Evolutionary conservation across 139 green algal genomes (phyloP).

Genomic region (Gonium pectorale): DNA sequence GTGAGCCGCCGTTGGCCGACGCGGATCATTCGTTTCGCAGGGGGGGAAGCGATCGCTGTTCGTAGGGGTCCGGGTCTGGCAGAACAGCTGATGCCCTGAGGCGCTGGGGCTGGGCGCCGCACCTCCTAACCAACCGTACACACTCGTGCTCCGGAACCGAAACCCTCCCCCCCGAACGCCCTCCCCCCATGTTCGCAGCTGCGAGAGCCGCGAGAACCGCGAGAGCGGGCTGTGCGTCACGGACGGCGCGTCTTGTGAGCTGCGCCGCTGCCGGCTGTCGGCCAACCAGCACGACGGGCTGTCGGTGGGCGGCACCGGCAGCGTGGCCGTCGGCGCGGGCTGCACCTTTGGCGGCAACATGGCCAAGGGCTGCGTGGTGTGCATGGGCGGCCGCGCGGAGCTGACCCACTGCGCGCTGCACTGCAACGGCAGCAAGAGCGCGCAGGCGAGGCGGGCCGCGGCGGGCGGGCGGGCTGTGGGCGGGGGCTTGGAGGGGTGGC

Average conservation of each 20-base stretch:
- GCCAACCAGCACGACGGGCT: slow-evolving; percentile 40
- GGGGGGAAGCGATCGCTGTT: too few relatives aligned
- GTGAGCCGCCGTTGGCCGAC: too few relatives aligned
- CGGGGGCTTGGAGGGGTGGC: too few relatives aligned
- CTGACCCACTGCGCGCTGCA: slow-evolving; percentile 4
- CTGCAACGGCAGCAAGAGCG: slow-evolving; percentile 28
- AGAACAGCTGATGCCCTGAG: too few relatives aligned
- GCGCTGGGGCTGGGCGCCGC: too few relatives aligned
- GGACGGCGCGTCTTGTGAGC: background rate
- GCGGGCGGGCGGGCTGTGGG: too few relatives aligned
- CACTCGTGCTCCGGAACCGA: too few relatives aligned
- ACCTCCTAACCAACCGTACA: too few relatives aligned
- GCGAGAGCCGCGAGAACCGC: slow-evolving; percentile 24
- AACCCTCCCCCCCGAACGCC: background rate
- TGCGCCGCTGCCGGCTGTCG: background rate
- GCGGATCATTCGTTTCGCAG: too few relatives aligned
- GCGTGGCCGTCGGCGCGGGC: background rate
- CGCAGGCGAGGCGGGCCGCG: slow-evolving; percentile 22
- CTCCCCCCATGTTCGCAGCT: background rate
- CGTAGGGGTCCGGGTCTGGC: too few relatives aligned
- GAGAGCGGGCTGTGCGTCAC: slow-evolving; percentile 36
- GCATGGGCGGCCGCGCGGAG: slow-evolving; percentile 2
- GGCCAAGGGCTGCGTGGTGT: slow-evolving; percentile 38
- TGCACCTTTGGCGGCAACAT: slow-evolving; percentile 15
- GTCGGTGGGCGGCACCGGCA: slow-evolving; percentile 18